Conservation (phyloP, 108 stramenopile species). For the Fistulifera solaris region DNA sequence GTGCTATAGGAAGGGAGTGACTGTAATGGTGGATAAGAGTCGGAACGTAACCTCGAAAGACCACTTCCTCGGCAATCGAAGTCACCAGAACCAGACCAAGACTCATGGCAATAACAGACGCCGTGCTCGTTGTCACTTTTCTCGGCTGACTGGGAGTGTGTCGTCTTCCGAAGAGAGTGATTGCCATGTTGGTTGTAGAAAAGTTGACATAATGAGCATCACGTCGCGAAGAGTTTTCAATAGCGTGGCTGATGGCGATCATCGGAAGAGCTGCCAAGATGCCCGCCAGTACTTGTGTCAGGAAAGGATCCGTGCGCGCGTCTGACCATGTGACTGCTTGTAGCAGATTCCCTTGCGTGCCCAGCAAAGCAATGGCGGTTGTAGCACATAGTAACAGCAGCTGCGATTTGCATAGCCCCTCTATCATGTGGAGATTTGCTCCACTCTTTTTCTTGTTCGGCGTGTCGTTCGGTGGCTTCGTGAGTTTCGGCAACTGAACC, state of each 20-base stretch:
- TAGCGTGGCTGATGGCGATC: slow-evolving; percentile 19
- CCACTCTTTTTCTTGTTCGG: neutral
- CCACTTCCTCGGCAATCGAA: slow-evolving; percentile 40
- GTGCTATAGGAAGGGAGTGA: slow-evolving; percentile 19
- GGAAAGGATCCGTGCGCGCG: neutral
- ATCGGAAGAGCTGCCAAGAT: slow-evolving; percentile 35
- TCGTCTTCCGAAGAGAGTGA: slow-evolving; percentile 45
- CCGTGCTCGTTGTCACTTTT: slow-evolving; percentile 11
- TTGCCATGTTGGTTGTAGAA: slow-evolving; percentile 41
- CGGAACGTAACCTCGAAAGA: slow-evolving; percentile 40
- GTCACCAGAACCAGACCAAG: slow-evolving; percentile 19
- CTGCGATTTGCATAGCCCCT: neutral
- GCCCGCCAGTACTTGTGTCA: slow-evolving; percentile 2
- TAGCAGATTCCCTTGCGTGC: neutral
- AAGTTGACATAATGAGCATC: slow-evolving; percentile 28
- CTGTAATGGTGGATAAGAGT: slow-evolving; percentile 14
- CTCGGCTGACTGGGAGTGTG: neutral
- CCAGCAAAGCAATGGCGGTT: slow-evolving; percentile 2
- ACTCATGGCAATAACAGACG: slow-evolving; percentile 14
- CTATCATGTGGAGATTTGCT: slow-evolving; percentile 4
- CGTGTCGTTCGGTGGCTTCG: no score
- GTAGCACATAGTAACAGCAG: neutral
- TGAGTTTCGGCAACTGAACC: no score
- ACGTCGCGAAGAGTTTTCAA: slow-evolving; percentile 24
- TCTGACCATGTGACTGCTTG: neutral